phyloP scores from a whole-genome alignment of 1,284 basidiomycete species.

The Coniophora puteana region DNA sequence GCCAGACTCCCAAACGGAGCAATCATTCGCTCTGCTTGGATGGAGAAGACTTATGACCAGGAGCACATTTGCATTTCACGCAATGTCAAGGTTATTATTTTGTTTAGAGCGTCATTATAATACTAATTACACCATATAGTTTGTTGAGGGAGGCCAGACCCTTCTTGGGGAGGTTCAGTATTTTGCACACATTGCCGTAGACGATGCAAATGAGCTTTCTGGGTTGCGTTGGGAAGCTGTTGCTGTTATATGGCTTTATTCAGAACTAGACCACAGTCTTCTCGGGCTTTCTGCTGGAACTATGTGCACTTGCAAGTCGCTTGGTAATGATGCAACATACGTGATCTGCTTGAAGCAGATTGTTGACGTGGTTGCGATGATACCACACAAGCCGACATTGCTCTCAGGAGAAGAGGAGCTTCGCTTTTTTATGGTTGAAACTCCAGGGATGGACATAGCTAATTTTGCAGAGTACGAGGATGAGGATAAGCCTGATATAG shows the following conservation, averaged over 20 bases:
- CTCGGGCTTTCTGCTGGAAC: conserved; percentile 17
- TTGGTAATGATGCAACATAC: conserved; percentile 10
- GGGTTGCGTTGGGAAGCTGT: conserved; percentile 5
- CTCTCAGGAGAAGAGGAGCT: background rate
- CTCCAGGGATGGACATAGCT: conserved; percentile 8
- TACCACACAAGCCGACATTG: conserved; percentile 8
- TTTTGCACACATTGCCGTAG: conserved; percentile 19
- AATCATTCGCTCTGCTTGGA: conserved; percentile 4
- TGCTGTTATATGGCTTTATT: conserved; percentile 19
- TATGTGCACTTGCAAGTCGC: conserved; percentile 17
- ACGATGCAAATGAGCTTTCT: background rate
- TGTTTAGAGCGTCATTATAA: background rate
- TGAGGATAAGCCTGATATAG: conserved; percentile 3
- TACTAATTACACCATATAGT: conserved; percentile 1
- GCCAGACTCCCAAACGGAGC: conserved; percentile 7
- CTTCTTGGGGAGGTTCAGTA: conserved; percentile 18
- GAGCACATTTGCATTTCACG: conserved; percentile 4
- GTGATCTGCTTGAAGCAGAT: conserved; percentile 19
- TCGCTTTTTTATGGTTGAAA: conserved; percentile 6
- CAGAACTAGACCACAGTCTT: conserved; percentile 14
- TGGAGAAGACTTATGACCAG: conserved; percentile 2
- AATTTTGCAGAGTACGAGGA: conserved; percentile 1
- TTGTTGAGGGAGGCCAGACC: conserved; percentile 20
- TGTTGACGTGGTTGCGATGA: conserved; percentile 24
- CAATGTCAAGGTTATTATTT: conserved; percentile 10